Percentiles rank a stretch among this genome's conserved stretches.
phyloP scores from a whole-genome alignment of 495 filamentous ascomycete genomes.

The Hypoxylon cercidicola region DNA sequence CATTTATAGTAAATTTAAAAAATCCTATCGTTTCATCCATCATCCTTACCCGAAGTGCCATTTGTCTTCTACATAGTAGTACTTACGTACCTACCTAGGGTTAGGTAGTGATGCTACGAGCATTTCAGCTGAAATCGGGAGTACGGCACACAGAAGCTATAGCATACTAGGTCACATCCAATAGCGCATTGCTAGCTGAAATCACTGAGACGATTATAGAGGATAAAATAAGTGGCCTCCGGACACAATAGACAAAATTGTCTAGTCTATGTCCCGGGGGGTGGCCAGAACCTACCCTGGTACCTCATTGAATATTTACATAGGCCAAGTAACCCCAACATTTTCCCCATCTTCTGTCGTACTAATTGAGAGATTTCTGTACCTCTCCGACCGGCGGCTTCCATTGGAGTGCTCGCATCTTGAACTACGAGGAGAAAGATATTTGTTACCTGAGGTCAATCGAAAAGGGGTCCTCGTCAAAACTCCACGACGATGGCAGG shows the following conservation, averaged over 20 bases:
- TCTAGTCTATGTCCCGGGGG: not conserved
- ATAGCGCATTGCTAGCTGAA: not conserved
- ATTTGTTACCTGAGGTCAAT: not conserved
- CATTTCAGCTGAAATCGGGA: not conserved
- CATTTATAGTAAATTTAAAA: too few species aligned
- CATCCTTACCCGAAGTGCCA: too few species aligned
- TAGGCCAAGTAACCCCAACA: not conserved
- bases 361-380: not conserved
- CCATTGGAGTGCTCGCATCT: not conserved
- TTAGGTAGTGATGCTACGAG: not conserved
- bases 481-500: not conserved
- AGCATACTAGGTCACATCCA: not conserved
- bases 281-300: not conserved
- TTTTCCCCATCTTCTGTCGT: not conserved
- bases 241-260: not conserved
- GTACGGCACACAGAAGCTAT: not conserved
- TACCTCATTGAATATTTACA: not conserved
- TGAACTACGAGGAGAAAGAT: not conserved
- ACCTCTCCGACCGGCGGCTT: not conserved
- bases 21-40: too few species aligned
- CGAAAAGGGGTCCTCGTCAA: not conserved
- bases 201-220: not conserved
- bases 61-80: too few species aligned
- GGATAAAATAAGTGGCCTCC: not conserved
- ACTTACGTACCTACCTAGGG: too few species aligned